These are phyloP conservation scores for Didymella arachidicola DNA, from an alignment of 2,329 filamentous ascomycete genomes.

Conservation along the genomic window DNA sequence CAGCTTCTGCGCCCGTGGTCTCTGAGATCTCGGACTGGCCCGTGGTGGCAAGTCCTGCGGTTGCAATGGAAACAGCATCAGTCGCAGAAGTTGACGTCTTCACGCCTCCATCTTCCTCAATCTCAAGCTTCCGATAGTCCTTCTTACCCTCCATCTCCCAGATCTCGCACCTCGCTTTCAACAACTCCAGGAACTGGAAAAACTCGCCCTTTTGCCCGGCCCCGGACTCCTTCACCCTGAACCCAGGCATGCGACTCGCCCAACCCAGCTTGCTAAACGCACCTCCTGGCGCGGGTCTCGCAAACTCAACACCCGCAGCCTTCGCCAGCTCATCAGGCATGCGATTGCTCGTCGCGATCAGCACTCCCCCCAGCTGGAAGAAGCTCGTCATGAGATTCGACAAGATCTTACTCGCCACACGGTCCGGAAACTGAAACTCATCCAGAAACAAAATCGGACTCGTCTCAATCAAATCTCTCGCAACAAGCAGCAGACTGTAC, in stretches of 20 bases:
- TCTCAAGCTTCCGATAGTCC: conserved; percentile 68
- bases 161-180: conserved; percentile 80
- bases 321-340: conserved; percentile 84
- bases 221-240: conserved; percentile 51
- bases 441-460: conserved; percentile 81
- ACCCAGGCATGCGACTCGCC: conserved; percentile 58
- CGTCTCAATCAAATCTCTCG: conserved; percentile 76
- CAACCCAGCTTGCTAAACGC: conserved; percentile 46
- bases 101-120: conserved; percentile 32
- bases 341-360: conserved; percentile 81
- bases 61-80: conserved; percentile 2
- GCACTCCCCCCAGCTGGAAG: conserved; percentile 81
- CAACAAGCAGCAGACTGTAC: conserved; percentile 76
- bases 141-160: conserved; percentile 81
- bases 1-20: conserved; percentile 6
- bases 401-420: conserved; percentile 78
- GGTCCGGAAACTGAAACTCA: conserved; percentile 83
- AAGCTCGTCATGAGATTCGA: conserved; percentile 80
- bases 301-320: conserved; percentile 74
- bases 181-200: conserved; percentile 75
- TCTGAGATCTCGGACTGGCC: conserved; percentile 7
- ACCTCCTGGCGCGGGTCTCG: conserved; percentile 56
- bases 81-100: background rate
- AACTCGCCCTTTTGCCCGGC: conserved; percentile 70
- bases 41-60: conserved; percentile 6